Evolutionary conservation across 2,329 filamentous ascomycete genomes (phyloP).

Genomic region (Botrytis hyacinthi): DNA sequence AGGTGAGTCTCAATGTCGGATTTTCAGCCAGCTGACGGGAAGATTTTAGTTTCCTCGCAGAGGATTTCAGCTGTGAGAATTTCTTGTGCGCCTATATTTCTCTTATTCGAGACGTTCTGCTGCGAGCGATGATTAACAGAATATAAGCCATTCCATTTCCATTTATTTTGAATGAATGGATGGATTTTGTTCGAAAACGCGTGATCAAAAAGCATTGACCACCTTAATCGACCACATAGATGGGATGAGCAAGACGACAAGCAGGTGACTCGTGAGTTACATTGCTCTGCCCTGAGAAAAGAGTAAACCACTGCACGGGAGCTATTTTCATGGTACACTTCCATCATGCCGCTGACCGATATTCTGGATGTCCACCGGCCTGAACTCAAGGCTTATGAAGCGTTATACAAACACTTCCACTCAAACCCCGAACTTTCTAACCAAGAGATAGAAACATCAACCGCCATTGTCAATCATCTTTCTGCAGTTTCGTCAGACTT

Average conservation of each 20-base stretch:
- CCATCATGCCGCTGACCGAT: neutral
- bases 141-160: neutral
- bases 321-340: neutral
- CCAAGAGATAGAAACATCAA: slow-evolving; percentile 16
- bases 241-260: neutral
- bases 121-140: neutral
- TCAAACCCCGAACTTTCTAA: slow-evolving; percentile 17
- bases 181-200: neutral
- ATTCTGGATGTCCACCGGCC: neutral
- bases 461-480: neutral
- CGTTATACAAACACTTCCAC: slow-evolving; percentile 17
- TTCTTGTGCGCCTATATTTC: neutral
- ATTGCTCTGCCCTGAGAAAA: neutral
- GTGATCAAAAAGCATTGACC: slow-evolving; percentile 4
- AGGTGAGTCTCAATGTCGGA: neutral
- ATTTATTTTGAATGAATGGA: neutral
- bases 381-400: slow-evolving; percentile 10
- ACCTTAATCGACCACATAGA: neutral
- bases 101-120: neutral
- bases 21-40: neutral
- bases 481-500: slow-evolving; percentile 35
- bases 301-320: neutral
- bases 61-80: neutral
- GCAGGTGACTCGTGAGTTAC: neutral
- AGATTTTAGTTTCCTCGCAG: neutral